Evolutionary conservation across 345 rosid genomes (phyloP).

Genomic region (Acer yangbiense): DNA sequence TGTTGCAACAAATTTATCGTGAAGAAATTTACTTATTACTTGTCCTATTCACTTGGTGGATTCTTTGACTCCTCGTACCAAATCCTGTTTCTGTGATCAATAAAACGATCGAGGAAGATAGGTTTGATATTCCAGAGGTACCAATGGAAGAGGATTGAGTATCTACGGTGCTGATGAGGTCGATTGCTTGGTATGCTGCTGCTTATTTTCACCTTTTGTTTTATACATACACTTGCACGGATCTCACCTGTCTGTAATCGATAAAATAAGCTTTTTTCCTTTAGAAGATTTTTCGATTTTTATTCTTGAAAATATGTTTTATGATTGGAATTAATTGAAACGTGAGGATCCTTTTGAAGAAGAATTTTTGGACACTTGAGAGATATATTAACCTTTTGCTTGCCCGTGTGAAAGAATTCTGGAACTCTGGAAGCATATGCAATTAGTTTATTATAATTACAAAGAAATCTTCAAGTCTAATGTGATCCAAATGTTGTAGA

Average conservation of each 20-base stretch:
- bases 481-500: not conserved
- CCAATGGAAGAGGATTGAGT: slow-evolving; percentile 95
- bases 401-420: not conserved
- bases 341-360: not conserved
- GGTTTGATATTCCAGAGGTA: slow-evolving; percentile 85
- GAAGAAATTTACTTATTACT: not conserved
- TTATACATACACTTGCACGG: not conserved
- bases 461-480: not conserved
- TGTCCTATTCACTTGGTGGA: not conserved
- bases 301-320: not conserved
- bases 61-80: slow-evolving; percentile 67
- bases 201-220: not conserved
- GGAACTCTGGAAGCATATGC: not conserved
- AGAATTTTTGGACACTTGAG: not conserved
- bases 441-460: not conserved
- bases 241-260: not conserved
- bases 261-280: not conserved
- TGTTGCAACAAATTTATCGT: not conserved
- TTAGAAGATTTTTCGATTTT: too few species aligned
- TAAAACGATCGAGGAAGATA: slow-evolving; percentile 63
- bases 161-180: not conserved
- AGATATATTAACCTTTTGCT: not conserved
- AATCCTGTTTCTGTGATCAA: slow-evolving; percentile 58
- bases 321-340: not conserved
- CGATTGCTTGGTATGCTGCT: not conserved